Base-by-base conservation (phyloP, 2,329 filamentous ascomycete genomes). In the Aureobasidium sp. region DNA sequence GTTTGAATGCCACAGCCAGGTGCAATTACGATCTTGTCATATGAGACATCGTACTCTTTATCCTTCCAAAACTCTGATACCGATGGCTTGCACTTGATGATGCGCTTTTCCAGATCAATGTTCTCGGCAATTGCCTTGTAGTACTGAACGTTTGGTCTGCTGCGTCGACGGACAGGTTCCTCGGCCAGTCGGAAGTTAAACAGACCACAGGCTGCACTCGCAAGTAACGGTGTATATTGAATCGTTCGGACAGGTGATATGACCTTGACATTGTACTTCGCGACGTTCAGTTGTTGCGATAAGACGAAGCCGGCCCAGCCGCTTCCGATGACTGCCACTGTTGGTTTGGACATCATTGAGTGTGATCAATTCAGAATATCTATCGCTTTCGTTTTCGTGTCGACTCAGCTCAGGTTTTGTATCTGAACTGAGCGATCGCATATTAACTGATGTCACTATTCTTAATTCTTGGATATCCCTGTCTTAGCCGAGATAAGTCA, bases 111-210 rank as follows among this genome's bases (percentile, higher is more conserved):
- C 27, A 79, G 73, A 64, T 79, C 73, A 41, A 79, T 71, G 57
- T 67, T 61, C 20, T 72, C 66, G 5, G 75, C 77, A 20, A 68
- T 69, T 29, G 76, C 77, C 67, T 79, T 78, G 69, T 75, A 71
- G 63, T 75, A 77, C 41, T 69, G 65, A 15, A 75, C 56, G 3
- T 67, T 65, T 2, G 63, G 65, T 8, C 71, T 67, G 37, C 69
- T 66, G 43, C 72, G 70, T 24, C 74, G 69, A 12, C 76, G 71
- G 6, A 79, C 67, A 0, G 77, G 76, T 65, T 79, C 77, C 65
- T 79, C 77, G 24, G 77, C 77, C 1, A 79, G 71, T 26, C 75
- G 71, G 64, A 78, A 77, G 59, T 78, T 72, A 71, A 78, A 79
- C 34, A 78, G 71, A 1, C 75, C 76, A 48, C 75, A 76, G 8